Percentiles rank a stretch among this genome's conserved stretches.
Conservation (phyloP, 768 basidiomycete species). For the Pleurotus tuber-regium region DNA sequence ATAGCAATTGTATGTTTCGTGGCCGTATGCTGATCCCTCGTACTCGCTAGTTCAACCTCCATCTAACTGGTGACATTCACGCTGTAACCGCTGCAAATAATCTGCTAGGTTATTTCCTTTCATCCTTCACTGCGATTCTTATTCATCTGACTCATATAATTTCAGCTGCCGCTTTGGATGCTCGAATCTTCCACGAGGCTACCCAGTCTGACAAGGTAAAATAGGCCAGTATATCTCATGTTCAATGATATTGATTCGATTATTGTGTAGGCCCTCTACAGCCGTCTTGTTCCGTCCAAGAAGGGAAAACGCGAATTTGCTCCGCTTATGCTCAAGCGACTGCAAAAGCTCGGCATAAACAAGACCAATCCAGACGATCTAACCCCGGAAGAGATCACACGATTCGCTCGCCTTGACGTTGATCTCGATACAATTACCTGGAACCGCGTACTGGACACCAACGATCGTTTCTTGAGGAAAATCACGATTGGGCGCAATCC, state of each 20-base stretch:
- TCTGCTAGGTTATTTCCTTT: slow-evolving; percentile 61
- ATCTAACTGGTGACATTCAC: slow-evolving; percentile 96
- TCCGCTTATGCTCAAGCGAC: slow-evolving; percentile 92
- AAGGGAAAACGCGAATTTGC: slow-evolving; percentile 95
- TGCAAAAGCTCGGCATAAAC: slow-evolving; percentile 92
- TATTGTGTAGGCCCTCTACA: slow-evolving; percentile 77
- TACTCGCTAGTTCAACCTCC: slow-evolving; percentile 86
- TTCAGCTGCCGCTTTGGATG: slow-evolving; percentile 91
- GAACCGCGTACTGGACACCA: slow-evolving; percentile 96
- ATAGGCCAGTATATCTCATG: background rate
- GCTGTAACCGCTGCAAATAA: slow-evolving; percentile 98
- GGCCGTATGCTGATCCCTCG: slow-evolving; percentile 5
- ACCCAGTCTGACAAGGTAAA: slow-evolving; percentile 89
- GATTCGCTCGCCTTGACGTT: slow-evolving; percentile 90
- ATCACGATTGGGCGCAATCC: slow-evolving; percentile 88
- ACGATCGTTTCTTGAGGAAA: slow-evolving; percentile 95
- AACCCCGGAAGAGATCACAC: slow-evolving; percentile 87
- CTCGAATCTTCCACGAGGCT: slow-evolving; percentile 96
- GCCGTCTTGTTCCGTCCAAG: slow-evolving; percentile 85
- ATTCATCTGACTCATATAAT: slow-evolving; percentile 10
- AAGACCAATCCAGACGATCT: slow-evolving; percentile 92
- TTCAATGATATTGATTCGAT: too few species aligned
- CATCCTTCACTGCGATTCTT: background rate
- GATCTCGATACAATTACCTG: slow-evolving; percentile 92
- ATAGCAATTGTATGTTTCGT: slow-evolving; percentile 8